Percentiles rank a stretch among this genome's conserved stretches.
Conservation (phyloP, 2,329 filamentous ascomycete species). For the Aspergillus glaucus region DNA sequence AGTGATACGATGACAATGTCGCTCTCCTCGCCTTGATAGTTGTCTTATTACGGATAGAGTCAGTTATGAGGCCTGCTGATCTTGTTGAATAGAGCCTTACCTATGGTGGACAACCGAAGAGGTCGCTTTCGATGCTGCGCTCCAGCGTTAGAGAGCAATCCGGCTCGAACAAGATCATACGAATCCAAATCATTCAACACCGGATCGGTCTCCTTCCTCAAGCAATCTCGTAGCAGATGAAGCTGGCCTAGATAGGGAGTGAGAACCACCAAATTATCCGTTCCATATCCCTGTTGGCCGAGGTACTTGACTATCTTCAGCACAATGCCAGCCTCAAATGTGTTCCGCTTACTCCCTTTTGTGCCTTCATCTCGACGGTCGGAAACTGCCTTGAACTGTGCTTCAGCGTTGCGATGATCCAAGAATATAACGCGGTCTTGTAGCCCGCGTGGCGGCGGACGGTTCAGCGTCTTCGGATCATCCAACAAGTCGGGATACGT, state of each 20-base stretch:
- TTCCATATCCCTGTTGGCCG: slow-evolving; percentile 64
- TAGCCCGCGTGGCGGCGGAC: slow-evolving; percentile 51
- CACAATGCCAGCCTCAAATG: slow-evolving; percentile 61
- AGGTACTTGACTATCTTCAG: slow-evolving; percentile 61
- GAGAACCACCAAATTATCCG: slow-evolving; percentile 59
- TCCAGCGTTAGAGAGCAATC: slow-evolving; percentile 51
- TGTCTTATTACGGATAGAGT: slow-evolving; percentile 47
- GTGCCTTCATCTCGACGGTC: slow-evolving; percentile 48
- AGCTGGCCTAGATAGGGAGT: slow-evolving; percentile 70
- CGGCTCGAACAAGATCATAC: slow-evolving; percentile 56
- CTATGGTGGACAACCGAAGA: slow-evolving; percentile 63
- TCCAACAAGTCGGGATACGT: slow-evolving; percentile 60
- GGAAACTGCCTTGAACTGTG: slow-evolving; percentile 33
- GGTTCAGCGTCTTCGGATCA: slow-evolving; percentile 42
- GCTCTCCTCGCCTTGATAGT: slow-evolving; percentile 72
- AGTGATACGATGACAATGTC: slow-evolving; percentile 65
- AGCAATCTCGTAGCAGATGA: slow-evolving; percentile 47
- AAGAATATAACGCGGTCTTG: slow-evolving; percentile 58
- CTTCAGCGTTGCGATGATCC: slow-evolving; percentile 55
- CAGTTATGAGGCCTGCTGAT: not conserved
- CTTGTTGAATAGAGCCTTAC: slow-evolving; percentile 36
- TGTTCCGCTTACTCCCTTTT: slow-evolving; percentile 55
- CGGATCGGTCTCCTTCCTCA: slow-evolving; percentile 56
- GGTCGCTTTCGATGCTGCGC: slow-evolving; percentile 47
- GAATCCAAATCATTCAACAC: slow-evolving; percentile 64